Base-by-base conservation (phyloP, 1,139 yeast genomes). In the Oligophagozyma castellii region DNA sequence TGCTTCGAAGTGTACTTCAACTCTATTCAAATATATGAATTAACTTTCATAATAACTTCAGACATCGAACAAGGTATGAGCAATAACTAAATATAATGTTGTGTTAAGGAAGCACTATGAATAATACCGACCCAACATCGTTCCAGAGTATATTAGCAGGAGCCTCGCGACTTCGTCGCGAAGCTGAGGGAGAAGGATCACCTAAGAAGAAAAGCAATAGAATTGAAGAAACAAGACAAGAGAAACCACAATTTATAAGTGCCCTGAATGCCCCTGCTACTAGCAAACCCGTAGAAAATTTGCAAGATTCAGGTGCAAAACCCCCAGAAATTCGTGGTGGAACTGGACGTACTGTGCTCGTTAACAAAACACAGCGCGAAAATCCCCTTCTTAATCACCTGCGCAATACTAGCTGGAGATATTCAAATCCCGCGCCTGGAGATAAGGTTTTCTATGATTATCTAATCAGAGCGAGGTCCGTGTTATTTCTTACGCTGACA, bases 401-500 rank as follows among this genome's bases (percentile, higher is more conserved):
- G 20, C 59, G 61, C 14, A 61, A 61, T 30, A 67, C 70, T 4
- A 61, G 68, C 11, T 68, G 67, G 61, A 61, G 65, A 30, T 71
- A 65, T 38, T 62, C 59, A 6, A 37, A 47, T 2, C 39, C 57
- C 3, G 35, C 49, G 5, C 55, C 56, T 19, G 51, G 56, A 2
- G 61, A 63, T 23, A 56, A 61, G 19, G 61, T 73, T 10, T 65
- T 65, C 32, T 75, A 67, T 34, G 89, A 83, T 45, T 77, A 76
- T 44, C 65, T 79, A 31, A 71, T 84, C 8, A 38, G 39, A 22
- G 73, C 70, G 3, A 61, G 83, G 25, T 76, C 81, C 36, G 71
- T 78, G 2, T 53, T 86, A 4, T 84, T 80, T 40, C 60, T 86
- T 13, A 73, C 92, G 4, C 53, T 86, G 30, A 74, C 79, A 35